These are phyloP conservation scores for Magnaporthiopsis incrustans DNA, from an alignment of 2,329 filamentous ascomycete genomes.

Conservation along the genomic window DNA sequence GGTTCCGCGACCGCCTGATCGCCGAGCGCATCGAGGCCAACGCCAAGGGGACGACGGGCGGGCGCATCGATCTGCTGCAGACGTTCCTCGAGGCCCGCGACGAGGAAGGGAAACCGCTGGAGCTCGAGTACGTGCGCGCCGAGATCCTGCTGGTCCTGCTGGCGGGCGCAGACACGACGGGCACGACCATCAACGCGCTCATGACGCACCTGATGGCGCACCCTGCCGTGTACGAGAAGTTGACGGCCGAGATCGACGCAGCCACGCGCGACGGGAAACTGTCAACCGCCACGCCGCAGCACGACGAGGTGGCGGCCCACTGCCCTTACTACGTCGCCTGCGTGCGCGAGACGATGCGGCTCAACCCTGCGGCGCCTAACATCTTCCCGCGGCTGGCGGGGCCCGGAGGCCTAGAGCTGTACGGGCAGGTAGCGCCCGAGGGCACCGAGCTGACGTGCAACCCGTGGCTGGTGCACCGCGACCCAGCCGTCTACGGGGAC, in stretches of 20 bases:
- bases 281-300: constrained; percentile 21
- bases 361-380: constrained; percentile 23
- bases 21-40: constrained; percentile 38
- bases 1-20: constrained; percentile 47
- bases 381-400: constrained; percentile 13
- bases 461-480: constrained; percentile 53
- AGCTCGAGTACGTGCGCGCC: constrained; percentile 42
- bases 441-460: constrained; percentile 53
- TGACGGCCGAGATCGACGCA: constrained; percentile 35
- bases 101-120: constrained; percentile 35
- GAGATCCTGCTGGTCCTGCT: constrained; percentile 39
- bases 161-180: constrained; percentile 50
- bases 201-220: constrained; percentile 39
- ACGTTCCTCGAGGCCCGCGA: constrained; percentile 36
- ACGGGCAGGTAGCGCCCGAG: constrained; percentile 33
- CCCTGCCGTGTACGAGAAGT: constrained; percentile 29
- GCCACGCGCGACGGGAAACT: constrained; percentile 13
- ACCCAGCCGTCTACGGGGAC: constrained; percentile 45
- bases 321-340: constrained; percentile 31
- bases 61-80: constrained; percentile 44
- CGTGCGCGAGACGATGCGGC: constrained; percentile 29
- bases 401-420: constrained; percentile 11
- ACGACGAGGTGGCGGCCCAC: constrained; percentile 23
- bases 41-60: constrained; percentile 32
- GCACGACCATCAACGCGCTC: constrained; percentile 37